Conservation (phyloP, 768 basidiomycete genomes). For the Suillus fuscotomentosus region DNA sequence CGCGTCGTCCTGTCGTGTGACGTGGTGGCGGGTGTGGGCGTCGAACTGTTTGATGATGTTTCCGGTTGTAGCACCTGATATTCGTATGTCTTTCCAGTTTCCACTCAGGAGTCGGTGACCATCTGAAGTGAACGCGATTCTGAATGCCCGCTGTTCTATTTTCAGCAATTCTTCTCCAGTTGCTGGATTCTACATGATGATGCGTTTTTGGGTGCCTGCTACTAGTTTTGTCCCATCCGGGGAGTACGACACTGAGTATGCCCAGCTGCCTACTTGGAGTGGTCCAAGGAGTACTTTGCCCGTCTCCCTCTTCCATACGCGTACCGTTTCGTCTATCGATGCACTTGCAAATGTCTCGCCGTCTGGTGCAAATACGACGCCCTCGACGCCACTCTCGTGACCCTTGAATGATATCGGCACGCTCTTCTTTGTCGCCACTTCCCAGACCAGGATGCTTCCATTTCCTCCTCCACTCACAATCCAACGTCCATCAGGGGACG, state of each 20-base stretch:
- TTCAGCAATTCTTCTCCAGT: background rate
- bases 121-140: background rate
- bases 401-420: background rate
- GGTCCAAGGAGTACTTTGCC: background rate
- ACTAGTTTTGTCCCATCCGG: background rate
- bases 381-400: background rate
- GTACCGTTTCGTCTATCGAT: background rate
- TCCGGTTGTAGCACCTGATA: background rate
- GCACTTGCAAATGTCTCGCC: background rate
- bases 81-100: background rate
- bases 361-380: background rate
- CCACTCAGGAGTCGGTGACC: background rate
- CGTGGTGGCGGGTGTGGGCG: background rate
- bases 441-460: background rate
- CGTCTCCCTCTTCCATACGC: background rate
- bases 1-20: background rate
- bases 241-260: background rate
- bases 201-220: background rate
- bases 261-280: background rate
- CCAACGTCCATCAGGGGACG: background rate
- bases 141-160: background rate
- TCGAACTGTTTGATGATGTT: background rate
- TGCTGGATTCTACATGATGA: background rate
- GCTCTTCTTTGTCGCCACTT: background rate
- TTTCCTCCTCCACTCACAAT: background rate